Evolutionary conservation across 2,329 filamentous ascomycete genomes (phyloP), one percentile per base, ranked within the genome.

Genomic region (Pochonia chlamydosporia): DNA sequence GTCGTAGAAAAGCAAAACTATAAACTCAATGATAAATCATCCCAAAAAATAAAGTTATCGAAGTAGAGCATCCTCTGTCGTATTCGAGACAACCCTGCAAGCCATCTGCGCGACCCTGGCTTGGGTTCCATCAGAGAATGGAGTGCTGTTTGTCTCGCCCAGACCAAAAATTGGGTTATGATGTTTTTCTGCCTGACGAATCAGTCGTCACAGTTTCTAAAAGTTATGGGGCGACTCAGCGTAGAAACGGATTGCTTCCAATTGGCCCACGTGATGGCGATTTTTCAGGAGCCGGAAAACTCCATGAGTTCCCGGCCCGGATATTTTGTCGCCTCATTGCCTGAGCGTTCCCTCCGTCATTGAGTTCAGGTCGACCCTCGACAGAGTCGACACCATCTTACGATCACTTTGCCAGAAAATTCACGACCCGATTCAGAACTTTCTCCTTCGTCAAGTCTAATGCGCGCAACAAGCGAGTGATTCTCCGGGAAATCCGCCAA

Each of bases 231-330:
- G 9, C 35, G 3, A 5, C 7, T 11, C 8, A 8, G 18, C 13
- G 20, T 39, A 23, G 18, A 5, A 39, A 39, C 20, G 13, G 35
- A 18, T 11, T 4, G 20, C 20, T 39, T 13, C 33, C 24, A 13
- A 45, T 45, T 45, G 43, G 43, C 24, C 13, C 43, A 45, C 43
- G 43, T 45, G 43, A 45, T 30, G 35, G 35, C 16, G n/a, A 21
- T 45, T 45, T 45, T 40, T 26, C 21, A 24, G 21, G 6, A 10
- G 6, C 13, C 20, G 3, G 18, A 31, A 33, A 33, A 35, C 20
- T 14, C 42, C 42, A 36, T 35, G 13, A 36, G 16, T 25, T 35
- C 42, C 5, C 30, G 30, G 30, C 7, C 30, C 26, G 23, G 20
- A 10, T 35, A 20, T 3, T 23, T 24, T 10, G 10, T 44, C 30